Conservation (phyloP, 1,284 basidiomycete genomes). For the Cryptococcus wingfieldii region DNA sequence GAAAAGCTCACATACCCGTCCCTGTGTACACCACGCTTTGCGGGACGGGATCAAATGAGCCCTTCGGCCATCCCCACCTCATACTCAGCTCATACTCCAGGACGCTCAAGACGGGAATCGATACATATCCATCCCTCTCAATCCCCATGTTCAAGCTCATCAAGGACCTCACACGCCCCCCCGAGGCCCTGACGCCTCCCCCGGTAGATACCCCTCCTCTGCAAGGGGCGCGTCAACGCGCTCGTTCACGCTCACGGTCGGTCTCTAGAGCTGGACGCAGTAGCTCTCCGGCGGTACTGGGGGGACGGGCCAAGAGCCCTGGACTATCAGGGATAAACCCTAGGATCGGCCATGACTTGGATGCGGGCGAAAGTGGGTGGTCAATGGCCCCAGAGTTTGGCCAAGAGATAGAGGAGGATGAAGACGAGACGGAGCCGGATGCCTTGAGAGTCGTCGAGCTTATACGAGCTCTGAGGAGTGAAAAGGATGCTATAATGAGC, state of each 20-base stretch:
- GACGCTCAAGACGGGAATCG: neutral
- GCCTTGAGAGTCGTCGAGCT: slow-evolving; percentile 29
- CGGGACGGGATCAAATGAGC: too few species aligned
- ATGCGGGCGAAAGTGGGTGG: slow-evolving; percentile 18
- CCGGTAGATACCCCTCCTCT: slow-evolving; percentile 1
- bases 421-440: slow-evolving; percentile 31
- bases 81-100: neutral
- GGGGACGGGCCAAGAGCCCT: slow-evolving; percentile 8
- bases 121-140: neutral
- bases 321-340: slow-evolving; percentile 2
- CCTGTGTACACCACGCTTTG: too few species aligned
- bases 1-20: neutral
- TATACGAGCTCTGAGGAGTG: slow-evolving; percentile 21
- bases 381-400: slow-evolving; percentile 5
- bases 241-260: slow-evolving; percentile 5
- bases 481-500: slow-evolving; percentile 25
- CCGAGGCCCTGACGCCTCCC: slow-evolving; percentile 27
- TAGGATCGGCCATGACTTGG: neutral
- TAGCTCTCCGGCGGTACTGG: slow-evolving; percentile 1
- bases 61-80: neutral
- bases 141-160: slow-evolving; percentile 43
- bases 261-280: slow-evolving; percentile 4
- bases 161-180: slow-evolving; percentile 43
- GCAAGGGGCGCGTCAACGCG: slow-evolving; percentile 1
- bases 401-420: slow-evolving; percentile 11